These are phyloP conservation scores for Heliamphora exappendiculata DNA, from an alignment of 148 eudicot genomes.

Conservation along the genomic window DNA sequence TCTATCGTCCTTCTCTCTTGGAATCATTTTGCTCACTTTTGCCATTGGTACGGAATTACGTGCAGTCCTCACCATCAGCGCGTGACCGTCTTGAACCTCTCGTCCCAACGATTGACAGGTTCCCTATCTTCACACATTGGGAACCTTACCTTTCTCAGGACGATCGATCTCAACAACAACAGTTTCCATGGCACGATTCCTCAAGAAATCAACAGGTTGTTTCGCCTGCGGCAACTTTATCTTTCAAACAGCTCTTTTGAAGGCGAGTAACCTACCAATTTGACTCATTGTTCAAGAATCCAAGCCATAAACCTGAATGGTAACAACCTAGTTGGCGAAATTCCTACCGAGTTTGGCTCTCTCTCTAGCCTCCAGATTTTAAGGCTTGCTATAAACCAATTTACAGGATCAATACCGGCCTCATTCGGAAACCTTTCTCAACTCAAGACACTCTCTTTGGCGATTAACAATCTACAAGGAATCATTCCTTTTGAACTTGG, in stretches of 20 bases:
- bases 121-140: conserved; percentile 16
- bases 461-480: neutral
- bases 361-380: neutral
- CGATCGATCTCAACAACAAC: neutral
- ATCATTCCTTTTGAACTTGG: conserved; percentile 1
- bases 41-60: neutral
- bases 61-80: neutral
- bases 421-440: conserved; percentile 1
- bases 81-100: neutral
- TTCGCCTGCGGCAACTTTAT: neutral
- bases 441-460: neutral
- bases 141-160: conserved; percentile 15
- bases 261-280: conserved; percentile 9
- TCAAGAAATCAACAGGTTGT: neutral
- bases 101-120: neutral
- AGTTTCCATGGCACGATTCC: conserved; percentile 8
- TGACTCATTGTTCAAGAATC: neutral
- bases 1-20: neutral
- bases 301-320: neutral
- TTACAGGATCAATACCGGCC: neutral
- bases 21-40: neutral
- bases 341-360: neutral
- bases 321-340: conserved; percentile 4
- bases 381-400: neutral
- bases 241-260: conserved; percentile 1